A percentile compares a stretch with the other conserved stretches of the same genome.
Conservation (phyloP, 2,329 filamentous ascomycete species). For the Camptophora hylomeconis region DNA sequence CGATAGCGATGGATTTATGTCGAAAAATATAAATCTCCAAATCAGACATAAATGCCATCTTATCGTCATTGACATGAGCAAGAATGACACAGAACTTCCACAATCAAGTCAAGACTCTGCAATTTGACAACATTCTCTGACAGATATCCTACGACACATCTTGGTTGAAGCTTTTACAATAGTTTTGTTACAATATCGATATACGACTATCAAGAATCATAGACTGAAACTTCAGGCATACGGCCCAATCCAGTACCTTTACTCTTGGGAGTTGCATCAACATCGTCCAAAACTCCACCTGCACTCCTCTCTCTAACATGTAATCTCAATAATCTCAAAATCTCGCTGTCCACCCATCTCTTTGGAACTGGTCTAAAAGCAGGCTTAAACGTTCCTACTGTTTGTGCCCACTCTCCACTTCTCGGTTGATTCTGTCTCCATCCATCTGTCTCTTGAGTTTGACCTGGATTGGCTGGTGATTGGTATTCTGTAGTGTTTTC, state of each 20-base stretch:
- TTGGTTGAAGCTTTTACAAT: too few relatives aligned
- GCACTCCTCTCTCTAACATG: constrained; percentile 67
- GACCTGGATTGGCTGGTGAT: constrained; percentile 16
- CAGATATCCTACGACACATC: not conserved
- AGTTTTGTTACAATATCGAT: too few relatives aligned
- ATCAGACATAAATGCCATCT: too few relatives aligned
- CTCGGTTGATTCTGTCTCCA: constrained; percentile 40
- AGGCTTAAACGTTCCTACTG: constrained; percentile 83
- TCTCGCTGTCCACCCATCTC: constrained; percentile 73
- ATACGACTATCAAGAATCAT: constrained; percentile 23
- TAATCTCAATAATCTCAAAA: constrained; percentile 60
- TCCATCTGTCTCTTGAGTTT: constrained; percentile 30
- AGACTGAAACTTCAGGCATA: constrained; percentile 35
- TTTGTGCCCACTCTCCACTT: constrained; percentile 89
- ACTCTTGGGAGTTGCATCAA: constrained; percentile 11
- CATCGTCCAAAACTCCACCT: constrained; percentile 33
- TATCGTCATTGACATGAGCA: too few relatives aligned
- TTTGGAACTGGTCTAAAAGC: constrained; percentile 80
- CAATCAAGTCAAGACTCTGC: too few relatives aligned
- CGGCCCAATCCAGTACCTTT: constrained; percentile 27
- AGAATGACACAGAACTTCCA: too few relatives aligned
- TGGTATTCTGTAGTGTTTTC: constrained; percentile 9
- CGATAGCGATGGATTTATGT: too few relatives aligned
- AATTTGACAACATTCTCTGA: too few relatives aligned
- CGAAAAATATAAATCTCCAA: too few relatives aligned